A percentile compares a stretch with the other conserved stretches of the same genome.
Conservation (phyloP, 2,329 filamentous ascomycete species). For the Colletotrichum orchidophilum region DNA sequence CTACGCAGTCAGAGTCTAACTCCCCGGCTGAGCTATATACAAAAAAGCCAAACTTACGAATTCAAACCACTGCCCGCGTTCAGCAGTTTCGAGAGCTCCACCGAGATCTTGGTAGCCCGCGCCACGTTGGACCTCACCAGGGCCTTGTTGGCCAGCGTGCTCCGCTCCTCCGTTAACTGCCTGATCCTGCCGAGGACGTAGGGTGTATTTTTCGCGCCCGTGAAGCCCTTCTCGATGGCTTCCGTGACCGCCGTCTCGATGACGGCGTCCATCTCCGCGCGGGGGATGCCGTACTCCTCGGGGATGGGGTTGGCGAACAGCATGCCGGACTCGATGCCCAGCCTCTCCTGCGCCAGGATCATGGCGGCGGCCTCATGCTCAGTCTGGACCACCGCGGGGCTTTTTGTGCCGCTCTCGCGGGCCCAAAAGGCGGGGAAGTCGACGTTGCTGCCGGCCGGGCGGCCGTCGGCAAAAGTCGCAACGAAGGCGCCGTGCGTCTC, state of each 20-base stretch:
- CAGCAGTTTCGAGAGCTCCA: constrained; percentile 55
- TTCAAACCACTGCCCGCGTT: constrained; percentile 11
- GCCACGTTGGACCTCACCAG: constrained; percentile 64
- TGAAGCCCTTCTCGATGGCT: constrained; percentile 70
- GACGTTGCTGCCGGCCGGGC: constrained; percentile 71
- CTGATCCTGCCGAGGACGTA: constrained; percentile 83
- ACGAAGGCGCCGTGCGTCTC: constrained; percentile 82
- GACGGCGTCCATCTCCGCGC: constrained; percentile 73
- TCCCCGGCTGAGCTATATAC: constrained; percentile 36
- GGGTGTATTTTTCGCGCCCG: constrained; percentile 83
- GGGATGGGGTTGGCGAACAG: constrained; percentile 92
- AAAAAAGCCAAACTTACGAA: constrained; percentile 24
- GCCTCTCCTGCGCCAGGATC: constrained; percentile 78
- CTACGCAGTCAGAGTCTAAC: constrained; percentile 34
- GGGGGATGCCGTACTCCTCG: constrained; percentile 73
- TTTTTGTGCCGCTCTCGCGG: constrained; percentile 83
- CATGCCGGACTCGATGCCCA: constrained; percentile 81
- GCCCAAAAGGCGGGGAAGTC: constrained; percentile 96
- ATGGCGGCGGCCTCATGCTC: constrained; percentile 90
- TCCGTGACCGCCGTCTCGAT: constrained; percentile 75
- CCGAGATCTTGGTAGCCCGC: constrained; percentile 63
- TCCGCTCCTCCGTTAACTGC: constrained; percentile 77
- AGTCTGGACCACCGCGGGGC: constrained; percentile 77
- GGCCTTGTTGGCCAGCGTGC: constrained; percentile 78
- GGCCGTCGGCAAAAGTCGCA: constrained; percentile 88